These are phyloP conservation scores for Cladosporium colombiae DNA, from an alignment of 2,329 filamentous ascomycete species.

Conservation along the genomic window DNA sequence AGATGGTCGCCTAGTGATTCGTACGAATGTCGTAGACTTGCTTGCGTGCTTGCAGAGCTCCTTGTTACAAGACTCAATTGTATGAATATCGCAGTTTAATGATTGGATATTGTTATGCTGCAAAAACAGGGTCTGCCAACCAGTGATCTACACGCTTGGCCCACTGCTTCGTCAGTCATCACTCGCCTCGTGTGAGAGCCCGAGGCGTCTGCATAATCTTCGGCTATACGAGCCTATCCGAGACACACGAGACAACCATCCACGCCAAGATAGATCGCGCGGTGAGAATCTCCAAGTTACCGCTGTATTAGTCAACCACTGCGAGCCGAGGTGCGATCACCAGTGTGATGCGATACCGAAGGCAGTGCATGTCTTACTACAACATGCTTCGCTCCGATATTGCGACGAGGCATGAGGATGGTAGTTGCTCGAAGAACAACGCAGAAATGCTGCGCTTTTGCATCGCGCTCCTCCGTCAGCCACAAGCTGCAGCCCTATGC, in stretches of 20 bases:
- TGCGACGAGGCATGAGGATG: neutral
- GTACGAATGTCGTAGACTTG: neutral
- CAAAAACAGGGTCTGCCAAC: neutral
- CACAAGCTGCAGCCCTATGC: slow-evolving; percentile 17
- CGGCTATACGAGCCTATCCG: slow-evolving; percentile 18
- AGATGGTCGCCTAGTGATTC: neutral
- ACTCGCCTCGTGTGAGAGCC: neutral
- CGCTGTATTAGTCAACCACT: neutral
- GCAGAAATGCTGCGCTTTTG: slow-evolving; percentile 12
- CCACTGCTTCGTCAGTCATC: neutral
- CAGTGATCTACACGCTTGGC: slow-evolving; percentile 2
- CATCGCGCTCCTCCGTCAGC: slow-evolving; percentile 15
- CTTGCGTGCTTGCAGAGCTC: neutral
- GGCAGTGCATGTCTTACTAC: neutral
- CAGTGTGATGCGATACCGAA: neutral
- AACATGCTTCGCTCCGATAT: neutral
- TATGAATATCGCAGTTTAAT: neutral
- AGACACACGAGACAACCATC: slow-evolving; percentile 16
- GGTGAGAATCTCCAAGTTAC: neutral
- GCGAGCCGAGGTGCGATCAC: neutral
- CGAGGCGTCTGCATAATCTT: neutral
- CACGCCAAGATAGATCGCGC: slow-evolving; percentile 6
- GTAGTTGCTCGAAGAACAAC: neutral
- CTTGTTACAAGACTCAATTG: neutral
- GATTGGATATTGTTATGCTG: neutral